Evolutionary conservation across 2,329 filamentous ascomycete species (phyloP), one percentile per base, ranked within the genome.

Genomic region (Fusarium sacchari): DNA sequence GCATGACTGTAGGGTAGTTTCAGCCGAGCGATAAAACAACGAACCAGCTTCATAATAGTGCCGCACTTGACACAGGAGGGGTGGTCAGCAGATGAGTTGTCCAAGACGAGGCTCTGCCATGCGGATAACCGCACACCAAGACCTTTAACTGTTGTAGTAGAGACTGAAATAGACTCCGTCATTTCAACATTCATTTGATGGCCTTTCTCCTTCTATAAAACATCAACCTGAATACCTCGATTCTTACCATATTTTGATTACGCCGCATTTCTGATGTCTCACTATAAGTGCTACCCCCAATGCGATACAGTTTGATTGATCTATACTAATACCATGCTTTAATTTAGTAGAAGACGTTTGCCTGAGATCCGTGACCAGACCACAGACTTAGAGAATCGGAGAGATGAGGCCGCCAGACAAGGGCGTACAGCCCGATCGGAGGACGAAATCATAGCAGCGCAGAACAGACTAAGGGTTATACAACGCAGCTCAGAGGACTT

Each of bases 171-270:
- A 34, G 28, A 12, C 26, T n/a, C 12, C 28, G 7, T 13, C 9
- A 24, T 18, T 14, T 9, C 28, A 3, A 18, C 13, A 15, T 24
- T 32, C 1, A 3, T 6, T 17, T 2, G 24, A 14, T 18, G 6
- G 4, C 0, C 4, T 34, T 24, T 6, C 13, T 17, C 17, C 22
- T 11, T 11, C 5, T 1, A 50, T n/a, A 18, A 2, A 34, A 3
- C 11, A 20, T 10, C 18, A 13, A 11, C 9, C 18, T 24, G 13
- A 9, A 32, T n/a, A 34, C 10, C 7, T 34, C 22, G 20, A 13
- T 14, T 50, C 17, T 1, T 14, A 14, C 10, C 18, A 7, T 5
- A 6, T 46, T 28, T 46, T 7, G 43, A 5, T 28, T 46, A 8
- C 18, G 2, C 18, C 12, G 15, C 28, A 4, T 32, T 30, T 9